phyloP scores from a whole-genome alignment of 208 protist species.

The Trypanosoma brucei region DNA sequence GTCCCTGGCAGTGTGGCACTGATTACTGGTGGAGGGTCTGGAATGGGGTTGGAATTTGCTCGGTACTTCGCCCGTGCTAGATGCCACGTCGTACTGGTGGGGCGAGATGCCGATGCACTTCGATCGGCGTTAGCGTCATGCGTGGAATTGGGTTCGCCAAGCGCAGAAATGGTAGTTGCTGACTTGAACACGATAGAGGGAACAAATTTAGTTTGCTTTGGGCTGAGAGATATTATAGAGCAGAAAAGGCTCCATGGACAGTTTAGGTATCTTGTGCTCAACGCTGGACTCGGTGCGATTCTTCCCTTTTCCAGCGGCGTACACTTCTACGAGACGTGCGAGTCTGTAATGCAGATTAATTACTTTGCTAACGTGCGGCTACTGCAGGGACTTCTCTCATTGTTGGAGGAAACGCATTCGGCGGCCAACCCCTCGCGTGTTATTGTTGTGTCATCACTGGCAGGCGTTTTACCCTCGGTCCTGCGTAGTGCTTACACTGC shows the following conservation, averaged over 20 bases:
- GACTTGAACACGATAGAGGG: conserved; percentile 56
- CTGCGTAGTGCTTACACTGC: conserved; percentile 74
- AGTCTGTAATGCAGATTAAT: conserved; percentile 82
- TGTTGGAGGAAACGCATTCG: conserved; percentile 36
- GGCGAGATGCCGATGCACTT: conserved; percentile 49
- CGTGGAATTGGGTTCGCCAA: conserved; percentile 36
- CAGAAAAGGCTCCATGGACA: not conserved
- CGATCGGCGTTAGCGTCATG: conserved; percentile 32
- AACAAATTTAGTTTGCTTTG: conserved; percentile 25
- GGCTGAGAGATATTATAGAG: conserved; percentile 1
- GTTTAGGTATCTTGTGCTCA: conserved; percentile 76
- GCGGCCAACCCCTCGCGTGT: conserved; percentile 41
- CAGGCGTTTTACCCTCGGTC: conserved; percentile 71
- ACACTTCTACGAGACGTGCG: conserved; percentile 47
- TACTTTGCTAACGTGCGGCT: conserved; percentile 83
- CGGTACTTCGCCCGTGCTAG: conserved; percentile 39
- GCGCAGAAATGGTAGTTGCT: conserved; percentile 43
- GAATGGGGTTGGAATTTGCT: conserved; percentile 69
- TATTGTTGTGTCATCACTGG: conserved; percentile 75
- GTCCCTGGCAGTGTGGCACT: conserved; percentile 51
- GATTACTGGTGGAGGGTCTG: conserved; percentile 71
- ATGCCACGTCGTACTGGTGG: conserved; percentile 71
- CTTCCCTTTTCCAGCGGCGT: conserved; percentile 49
- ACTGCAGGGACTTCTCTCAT: conserved; percentile 59
- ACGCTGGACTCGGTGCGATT: conserved; percentile 77